These are phyloP conservation scores for Picochlorum costavermella DNA, from an alignment of 139 green algal species.

Conservation along the genomic window DNA sequence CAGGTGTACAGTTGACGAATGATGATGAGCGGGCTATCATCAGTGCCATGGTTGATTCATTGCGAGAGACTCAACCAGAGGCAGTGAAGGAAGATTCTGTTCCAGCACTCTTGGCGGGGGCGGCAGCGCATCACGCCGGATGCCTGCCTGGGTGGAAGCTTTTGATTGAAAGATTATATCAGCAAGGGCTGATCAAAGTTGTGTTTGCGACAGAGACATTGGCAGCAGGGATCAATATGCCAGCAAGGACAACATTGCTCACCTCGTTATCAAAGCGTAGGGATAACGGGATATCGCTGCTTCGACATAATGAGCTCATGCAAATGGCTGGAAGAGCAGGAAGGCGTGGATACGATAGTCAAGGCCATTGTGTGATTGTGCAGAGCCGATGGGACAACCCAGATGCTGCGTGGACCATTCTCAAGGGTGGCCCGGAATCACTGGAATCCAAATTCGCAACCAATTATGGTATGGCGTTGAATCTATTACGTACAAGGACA, in stretches of 20 bases:
- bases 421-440: slow-evolving; percentile 63
- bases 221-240: slow-evolving; percentile 98
- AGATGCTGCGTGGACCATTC: slow-evolving; percentile 54
- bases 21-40: slow-evolving; percentile 44
- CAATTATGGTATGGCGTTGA: slow-evolving; percentile 78
- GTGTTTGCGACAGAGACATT: slow-evolving; percentile 96
- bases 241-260: slow-evolving; percentile 83
- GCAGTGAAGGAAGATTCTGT: slow-evolving; percentile 56
- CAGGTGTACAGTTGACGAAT: slow-evolving; percentile 30
- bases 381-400: slow-evolving; percentile 69
- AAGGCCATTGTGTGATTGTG: slow-evolving; percentile 66
- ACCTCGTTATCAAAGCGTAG: slow-evolving; percentile 53
- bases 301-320: slow-evolving; percentile 86
- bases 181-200: slow-evolving; percentile 65
- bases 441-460: slow-evolving; percentile 59
- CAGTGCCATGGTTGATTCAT: slow-evolving; percentile 38
- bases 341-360: slow-evolving; percentile 68
- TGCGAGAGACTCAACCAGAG: slow-evolving; percentile 58
- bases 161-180: slow-evolving; percentile 84
- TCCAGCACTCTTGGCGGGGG: slow-evolving; percentile 53
- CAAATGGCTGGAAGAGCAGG: slow-evolving; percentile 70
- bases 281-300: slow-evolving; percentile 33
- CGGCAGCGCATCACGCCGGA: slow-evolving; percentile 86
- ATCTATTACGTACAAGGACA: slow-evolving; percentile 65
- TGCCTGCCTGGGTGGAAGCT: slow-evolving; percentile 87